These are phyloP conservation scores for Lodderomyces jiufengensis DNA, from an alignment of 1,139 yeast genomes.

Conservation along the genomic window DNA sequence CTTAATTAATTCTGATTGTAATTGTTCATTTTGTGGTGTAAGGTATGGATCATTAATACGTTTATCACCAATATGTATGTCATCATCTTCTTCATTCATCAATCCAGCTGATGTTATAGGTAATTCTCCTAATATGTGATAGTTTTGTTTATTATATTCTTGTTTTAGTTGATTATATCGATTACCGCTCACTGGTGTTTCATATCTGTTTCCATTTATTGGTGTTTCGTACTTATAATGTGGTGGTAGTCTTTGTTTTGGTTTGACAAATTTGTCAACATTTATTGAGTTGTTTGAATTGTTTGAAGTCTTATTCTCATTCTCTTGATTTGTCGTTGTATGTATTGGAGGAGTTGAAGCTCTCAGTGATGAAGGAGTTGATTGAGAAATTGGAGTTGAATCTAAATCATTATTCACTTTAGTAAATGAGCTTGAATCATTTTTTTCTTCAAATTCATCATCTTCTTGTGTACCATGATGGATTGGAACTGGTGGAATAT, in stretches of 20 bases:
- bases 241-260: constrained; percentile 10
- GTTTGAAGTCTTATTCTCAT: too few species aligned
- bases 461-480: constrained; percentile 3
- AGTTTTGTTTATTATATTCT: constrained; percentile 16
- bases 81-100: constrained; percentile 32
- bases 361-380: constrained; percentile 33
- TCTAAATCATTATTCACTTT: constrained; percentile 8
- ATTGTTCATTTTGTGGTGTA: constrained; percentile 11
- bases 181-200: constrained; percentile 20
- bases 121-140: constrained; percentile 33
- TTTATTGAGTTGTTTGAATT: constrained; percentile 18
- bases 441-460: constrained; percentile 14
- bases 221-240: too few species aligned
- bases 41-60: constrained; percentile 41
- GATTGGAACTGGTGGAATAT: constrained; percentile 1
- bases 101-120: constrained; percentile 37
- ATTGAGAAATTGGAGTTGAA: constrained; percentile 33
- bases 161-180: constrained; percentile 11
- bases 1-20: constrained; percentile 2
- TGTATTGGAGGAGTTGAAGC: constrained; percentile 25
- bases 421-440: constrained; percentile 5
- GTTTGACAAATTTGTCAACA: constrained; percentile 35
- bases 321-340: constrained; percentile 6
- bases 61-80: constrained; percentile 39
- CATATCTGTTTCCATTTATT: constrained; percentile 13